These are phyloP conservation scores for Xanthoparmelia taractica DNA, from an alignment of 495 filamentous ascomycete species.

Conservation along the genomic window DNA sequence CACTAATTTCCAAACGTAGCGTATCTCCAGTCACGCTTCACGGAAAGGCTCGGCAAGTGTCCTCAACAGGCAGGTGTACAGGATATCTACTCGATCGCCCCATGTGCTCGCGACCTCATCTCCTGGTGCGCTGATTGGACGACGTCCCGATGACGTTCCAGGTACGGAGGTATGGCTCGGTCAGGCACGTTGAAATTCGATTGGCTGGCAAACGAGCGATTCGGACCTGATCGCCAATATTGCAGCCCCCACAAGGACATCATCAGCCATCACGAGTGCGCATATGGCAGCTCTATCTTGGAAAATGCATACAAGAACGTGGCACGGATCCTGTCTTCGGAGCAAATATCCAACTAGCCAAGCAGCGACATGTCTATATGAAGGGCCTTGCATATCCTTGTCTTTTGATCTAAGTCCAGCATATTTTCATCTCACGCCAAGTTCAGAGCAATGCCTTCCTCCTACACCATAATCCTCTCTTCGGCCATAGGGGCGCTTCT, in stretches of 20 bases:
- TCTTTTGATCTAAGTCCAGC: not conserved
- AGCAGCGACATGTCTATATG: not conserved
- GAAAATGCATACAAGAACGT: not conserved
- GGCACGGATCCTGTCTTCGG: not conserved
- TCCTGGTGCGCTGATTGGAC: not conserved
- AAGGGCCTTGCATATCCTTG: slow-evolving; percentile 1
- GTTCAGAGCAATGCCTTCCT: not conserved
- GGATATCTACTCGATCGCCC: not conserved
- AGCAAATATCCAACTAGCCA: not conserved
- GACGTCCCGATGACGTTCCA: slow-evolving; percentile 1
- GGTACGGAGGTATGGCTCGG: not conserved
- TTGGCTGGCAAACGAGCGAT: not conserved
- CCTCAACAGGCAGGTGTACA: slow-evolving; percentile 6
- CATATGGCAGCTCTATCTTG: not conserved
- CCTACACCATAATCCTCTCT: not conserved
- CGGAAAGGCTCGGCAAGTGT: not conserved
- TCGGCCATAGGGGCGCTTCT: not conserved
- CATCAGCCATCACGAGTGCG: not conserved
- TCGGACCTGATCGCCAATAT: not conserved
- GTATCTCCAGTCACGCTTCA: not conserved
- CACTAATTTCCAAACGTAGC: not conserved
- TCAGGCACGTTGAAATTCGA: slow-evolving; percentile 3
- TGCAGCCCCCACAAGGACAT: not conserved
- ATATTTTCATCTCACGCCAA: not conserved
- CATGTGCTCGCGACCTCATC: not conserved